Percentiles rank a stretch among this genome's conserved stretches.
Conservation (phyloP, 805 yeast species). For the Candida michaelii region DNA sequence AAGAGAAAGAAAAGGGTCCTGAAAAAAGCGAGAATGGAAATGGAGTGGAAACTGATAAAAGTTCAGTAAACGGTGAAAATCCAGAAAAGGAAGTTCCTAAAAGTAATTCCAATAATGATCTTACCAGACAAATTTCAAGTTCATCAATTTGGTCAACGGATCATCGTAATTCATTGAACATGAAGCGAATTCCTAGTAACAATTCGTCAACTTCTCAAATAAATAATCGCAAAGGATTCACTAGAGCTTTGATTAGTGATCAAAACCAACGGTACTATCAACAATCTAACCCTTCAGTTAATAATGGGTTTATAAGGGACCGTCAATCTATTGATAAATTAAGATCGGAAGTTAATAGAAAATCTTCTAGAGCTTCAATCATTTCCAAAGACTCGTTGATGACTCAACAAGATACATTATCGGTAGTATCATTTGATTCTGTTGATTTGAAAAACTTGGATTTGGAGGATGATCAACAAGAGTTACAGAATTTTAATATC, state of each 20-base stretch:
- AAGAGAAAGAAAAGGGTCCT: neutral
- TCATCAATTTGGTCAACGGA: constrained; percentile 41
- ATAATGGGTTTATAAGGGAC: constrained; percentile 12
- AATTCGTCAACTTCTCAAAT: constrained; percentile 29
- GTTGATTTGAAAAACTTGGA: constrained; percentile 14
- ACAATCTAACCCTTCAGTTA: constrained; percentile 17
- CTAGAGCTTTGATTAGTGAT: constrained; percentile 39
- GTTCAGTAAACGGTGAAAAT: too few species aligned
- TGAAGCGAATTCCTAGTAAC: constrained; percentile 30
- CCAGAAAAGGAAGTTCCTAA: too few species aligned
- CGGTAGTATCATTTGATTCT: constrained; percentile 39
- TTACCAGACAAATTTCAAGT: constrained; percentile 26
- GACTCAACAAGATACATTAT: constrained; percentile 27
- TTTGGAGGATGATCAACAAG: constrained; percentile 18
- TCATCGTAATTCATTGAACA: constrained; percentile 23
- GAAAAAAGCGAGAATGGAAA: too few species aligned
- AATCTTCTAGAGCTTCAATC: constrained; percentile 36
- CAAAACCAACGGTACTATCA: constrained; percentile 22
- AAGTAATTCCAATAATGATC: neutral
- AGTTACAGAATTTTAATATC: constrained; percentile 37
- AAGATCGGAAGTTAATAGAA: constrained; percentile 22
- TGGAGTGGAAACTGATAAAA: too few species aligned
- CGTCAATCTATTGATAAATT: constrained; percentile 30
- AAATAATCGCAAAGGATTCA: constrained; percentile 32
- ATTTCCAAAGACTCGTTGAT: constrained; percentile 30